These are phyloP conservation scores for Tuber borchii DNA, from an alignment of 495 filamentous ascomycete species.

Conservation along the genomic window DNA sequence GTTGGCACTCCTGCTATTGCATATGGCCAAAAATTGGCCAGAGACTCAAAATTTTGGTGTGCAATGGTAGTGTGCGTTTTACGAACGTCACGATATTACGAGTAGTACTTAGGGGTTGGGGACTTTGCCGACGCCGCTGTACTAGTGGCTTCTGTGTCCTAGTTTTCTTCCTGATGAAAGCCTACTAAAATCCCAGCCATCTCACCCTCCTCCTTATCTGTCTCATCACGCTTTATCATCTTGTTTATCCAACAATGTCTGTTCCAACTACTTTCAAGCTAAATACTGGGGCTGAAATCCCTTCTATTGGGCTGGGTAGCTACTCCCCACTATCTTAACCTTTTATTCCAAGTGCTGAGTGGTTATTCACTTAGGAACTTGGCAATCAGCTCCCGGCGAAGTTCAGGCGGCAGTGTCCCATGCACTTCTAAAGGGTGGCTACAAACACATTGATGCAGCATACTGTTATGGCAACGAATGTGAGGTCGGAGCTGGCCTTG, in stretches of 20 bases:
- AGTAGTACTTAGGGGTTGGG: neutral
- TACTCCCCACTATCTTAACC: neutral
- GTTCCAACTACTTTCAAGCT: constrained; percentile 56
- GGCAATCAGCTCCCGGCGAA: constrained; percentile 63
- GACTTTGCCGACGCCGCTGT: neutral
- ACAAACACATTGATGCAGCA: constrained; percentile 33
- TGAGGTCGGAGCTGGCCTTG: constrained; percentile 32
- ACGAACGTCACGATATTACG: too few species aligned
- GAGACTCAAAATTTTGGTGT: too few species aligned
- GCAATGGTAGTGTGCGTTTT: too few species aligned
- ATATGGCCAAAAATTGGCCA: too few species aligned
- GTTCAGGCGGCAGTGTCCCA: constrained; percentile 64
- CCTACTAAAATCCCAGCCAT: neutral
- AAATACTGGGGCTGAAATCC: constrained; percentile 72
- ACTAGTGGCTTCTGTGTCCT: constrained; percentile 4
- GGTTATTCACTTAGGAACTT: constrained; percentile 48
- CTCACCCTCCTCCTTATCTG: neutral
- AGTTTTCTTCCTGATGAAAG: neutral
- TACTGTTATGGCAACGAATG: constrained; percentile 36
- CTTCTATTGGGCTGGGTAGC: constrained; percentile 66
- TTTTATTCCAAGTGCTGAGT: neutral
- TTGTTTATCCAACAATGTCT: constrained; percentile 22
- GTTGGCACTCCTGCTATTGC: neutral
- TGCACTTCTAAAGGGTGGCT: constrained; percentile 59
- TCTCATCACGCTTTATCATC: neutral